Evolutionary conservation across 768 basidiomycete genomes (phyloP).

Genomic region (Boletus vermiculosoides): DNA sequence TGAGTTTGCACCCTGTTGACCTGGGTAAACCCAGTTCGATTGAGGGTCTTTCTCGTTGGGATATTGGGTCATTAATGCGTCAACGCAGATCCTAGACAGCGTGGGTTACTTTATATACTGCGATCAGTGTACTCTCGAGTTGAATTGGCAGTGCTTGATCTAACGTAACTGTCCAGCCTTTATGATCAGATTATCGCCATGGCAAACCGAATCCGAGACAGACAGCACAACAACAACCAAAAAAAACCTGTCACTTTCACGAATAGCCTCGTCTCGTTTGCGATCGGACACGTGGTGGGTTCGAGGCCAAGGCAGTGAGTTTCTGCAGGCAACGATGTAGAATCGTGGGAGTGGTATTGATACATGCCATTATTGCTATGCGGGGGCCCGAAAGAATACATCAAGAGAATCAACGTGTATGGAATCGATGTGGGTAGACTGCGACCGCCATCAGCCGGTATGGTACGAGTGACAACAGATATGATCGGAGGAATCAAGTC

Average conservation of each 20-base stretch:
- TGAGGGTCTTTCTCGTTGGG: constrained; percentile 28
- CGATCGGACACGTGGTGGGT: background rate
- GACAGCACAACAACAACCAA: too few relatives aligned
- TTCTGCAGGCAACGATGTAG: background rate
- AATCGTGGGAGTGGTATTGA: constrained; percentile 5
- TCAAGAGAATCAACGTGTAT: constrained; percentile 18
- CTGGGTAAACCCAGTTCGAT: constrained; percentile 11
- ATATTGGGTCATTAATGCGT: constrained; percentile 20
- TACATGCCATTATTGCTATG: constrained; percentile 14
- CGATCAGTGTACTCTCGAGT: background rate
- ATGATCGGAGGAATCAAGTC: background rate
- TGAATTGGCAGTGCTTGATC: background rate
- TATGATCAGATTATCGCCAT: background rate
- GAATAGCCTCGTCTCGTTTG: background rate
- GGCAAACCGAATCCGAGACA: background rate
- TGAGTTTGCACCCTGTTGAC: constrained; percentile 3
- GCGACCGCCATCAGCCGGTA: background rate
- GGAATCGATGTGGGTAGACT: background rate
- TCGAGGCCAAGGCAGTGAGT: constrained; percentile 8
- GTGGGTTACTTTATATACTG: background rate
- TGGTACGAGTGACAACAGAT: background rate
- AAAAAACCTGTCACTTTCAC: background rate
- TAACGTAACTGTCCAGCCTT: background rate
- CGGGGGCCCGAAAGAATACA: constrained; percentile 12
- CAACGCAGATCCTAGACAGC: background rate